Conservation (phyloP, 169 alveolate genomes). For the Plasmodium yoelii region DNA sequence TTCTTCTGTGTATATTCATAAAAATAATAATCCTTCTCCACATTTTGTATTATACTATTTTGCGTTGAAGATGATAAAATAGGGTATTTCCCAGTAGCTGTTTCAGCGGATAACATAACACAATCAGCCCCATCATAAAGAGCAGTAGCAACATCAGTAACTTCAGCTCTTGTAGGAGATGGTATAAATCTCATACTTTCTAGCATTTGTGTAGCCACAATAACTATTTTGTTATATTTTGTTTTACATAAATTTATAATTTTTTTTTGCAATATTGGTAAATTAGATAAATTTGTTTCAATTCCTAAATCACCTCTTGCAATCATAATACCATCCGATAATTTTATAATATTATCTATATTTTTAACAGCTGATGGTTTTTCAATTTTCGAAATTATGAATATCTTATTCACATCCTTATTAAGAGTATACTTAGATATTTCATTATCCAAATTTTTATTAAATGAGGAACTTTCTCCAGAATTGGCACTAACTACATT, state of each 20-base stretch:
- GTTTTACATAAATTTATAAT: constrained; percentile 85
- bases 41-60: constrained; percentile 79
- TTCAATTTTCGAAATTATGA: constrained; percentile 96
- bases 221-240: constrained; percentile 94
- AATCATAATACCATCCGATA: constrained; percentile 97
- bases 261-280: constrained; percentile 93
- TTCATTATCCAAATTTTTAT: constrained; percentile 15
- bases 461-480: constrained; percentile 9
- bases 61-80: constrained; percentile 82
- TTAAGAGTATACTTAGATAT: constrained; percentile 63
- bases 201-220: constrained; percentile 98
- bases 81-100: constrained; percentile 89
- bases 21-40: constrained; percentile 80
- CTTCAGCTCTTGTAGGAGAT: constrained; percentile 98
- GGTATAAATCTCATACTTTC: constrained; percentile 95
- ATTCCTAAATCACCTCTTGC: constrained; percentile 99
- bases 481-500: no score
- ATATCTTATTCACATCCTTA: constrained; percentile 81
- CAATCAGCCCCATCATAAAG: constrained; percentile 97
- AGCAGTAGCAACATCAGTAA: constrained; percentile 97
- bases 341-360: constrained; percentile 92
- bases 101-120: constrained; percentile 93
- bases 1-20: constrained; percentile 78
- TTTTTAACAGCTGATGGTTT: constrained; percentile 94
- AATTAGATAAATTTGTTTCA: constrained; percentile 95